Percentiles rank a stretch among this genome's conserved stretches.
Conservation (phyloP, 129 eudicot genomes). For the Gnaphalium uliginosum region DNA sequence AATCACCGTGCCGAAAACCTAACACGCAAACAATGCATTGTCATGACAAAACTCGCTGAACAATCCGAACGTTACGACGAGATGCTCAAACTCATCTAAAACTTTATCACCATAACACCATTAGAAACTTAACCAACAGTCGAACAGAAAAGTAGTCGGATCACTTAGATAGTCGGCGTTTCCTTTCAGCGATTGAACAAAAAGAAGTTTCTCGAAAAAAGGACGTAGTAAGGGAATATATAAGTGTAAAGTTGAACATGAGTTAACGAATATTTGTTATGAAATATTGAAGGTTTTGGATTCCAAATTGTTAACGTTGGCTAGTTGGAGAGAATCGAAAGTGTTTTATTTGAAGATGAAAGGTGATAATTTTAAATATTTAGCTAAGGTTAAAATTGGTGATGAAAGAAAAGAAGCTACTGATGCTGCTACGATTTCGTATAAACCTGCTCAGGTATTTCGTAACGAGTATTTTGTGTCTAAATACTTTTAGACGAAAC, state of each 20-base stretch:
- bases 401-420: slow-evolving; percentile 64
- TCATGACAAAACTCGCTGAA: slow-evolving; percentile 65
- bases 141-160: slow-evolving; percentile 82
- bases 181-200: slow-evolving; percentile 69
- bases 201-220: slow-evolving; percentile 71
- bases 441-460: slow-evolving; percentile 85
- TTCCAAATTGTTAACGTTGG: slow-evolving; percentile 47
- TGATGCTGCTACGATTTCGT: slow-evolving; percentile 65
- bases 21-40: slow-evolving; percentile 58
- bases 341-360: slow-evolving; percentile 84
- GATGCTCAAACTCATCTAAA: slow-evolving; percentile 67
- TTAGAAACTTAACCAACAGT: slow-evolving; percentile 60
- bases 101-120: slow-evolving; percentile 46
- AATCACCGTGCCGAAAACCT: slow-evolving; percentile 40
- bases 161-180: slow-evolving; percentile 82
- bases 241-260: slow-evolving; percentile 58
- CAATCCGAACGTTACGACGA: slow-evolving; percentile 79
- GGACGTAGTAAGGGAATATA: slow-evolving; percentile 76
- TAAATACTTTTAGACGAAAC: too few species aligned
- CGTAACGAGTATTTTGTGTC: too few species aligned
- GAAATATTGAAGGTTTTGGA: slow-evolving; percentile 59
- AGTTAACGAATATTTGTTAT: slow-evolving; percentile 48
- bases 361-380: slow-evolving; percentile 70
- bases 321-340: slow-evolving; percentile 57
- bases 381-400: slow-evolving; percentile 62